Evolutionary conservation across 768 basidiomycete species (phyloP).

Genomic region (Paxillus ammoniavirescens): DNA sequence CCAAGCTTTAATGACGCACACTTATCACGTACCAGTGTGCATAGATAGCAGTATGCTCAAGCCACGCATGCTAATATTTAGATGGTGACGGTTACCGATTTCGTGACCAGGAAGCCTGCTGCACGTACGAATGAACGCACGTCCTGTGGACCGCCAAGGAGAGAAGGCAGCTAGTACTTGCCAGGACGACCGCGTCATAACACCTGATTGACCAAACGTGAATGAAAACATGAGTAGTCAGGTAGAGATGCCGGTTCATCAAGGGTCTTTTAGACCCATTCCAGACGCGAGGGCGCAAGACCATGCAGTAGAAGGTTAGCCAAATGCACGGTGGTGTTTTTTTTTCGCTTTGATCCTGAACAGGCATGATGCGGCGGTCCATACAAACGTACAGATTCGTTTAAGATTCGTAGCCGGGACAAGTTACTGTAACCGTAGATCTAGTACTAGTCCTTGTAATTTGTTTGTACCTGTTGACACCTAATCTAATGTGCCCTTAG

Average conservation of each 20-base stretch:
- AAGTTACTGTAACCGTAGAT: not conserved
- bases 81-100: not conserved
- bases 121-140: not conserved
- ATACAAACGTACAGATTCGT: too few relatives aligned
- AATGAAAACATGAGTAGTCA: too few relatives aligned
- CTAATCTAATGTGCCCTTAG: not conserved
- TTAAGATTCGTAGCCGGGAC: too few relatives aligned
- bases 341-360: too few relatives aligned
- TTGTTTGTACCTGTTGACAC: not conserved
- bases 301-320: too few relatives aligned
- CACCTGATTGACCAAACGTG: too few relatives aligned
- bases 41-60: not conserved
- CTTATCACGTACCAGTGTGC: conserved; percentile 1
- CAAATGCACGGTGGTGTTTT: too few relatives aligned
- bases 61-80: not conserved
- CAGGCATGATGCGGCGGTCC: too few relatives aligned
- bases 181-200: too few relatives aligned
- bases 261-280: too few relatives aligned
- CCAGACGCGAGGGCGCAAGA: too few relatives aligned
- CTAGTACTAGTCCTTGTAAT: not conserved
- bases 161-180: not conserved
- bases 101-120: not conserved
- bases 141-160: not conserved
- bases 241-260: too few relatives aligned
- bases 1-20: conserved; percentile 9